phyloP scores from a whole-genome alignment of 495 filamentous ascomycete genomes.

The Penicillium crystallinum region DNA sequence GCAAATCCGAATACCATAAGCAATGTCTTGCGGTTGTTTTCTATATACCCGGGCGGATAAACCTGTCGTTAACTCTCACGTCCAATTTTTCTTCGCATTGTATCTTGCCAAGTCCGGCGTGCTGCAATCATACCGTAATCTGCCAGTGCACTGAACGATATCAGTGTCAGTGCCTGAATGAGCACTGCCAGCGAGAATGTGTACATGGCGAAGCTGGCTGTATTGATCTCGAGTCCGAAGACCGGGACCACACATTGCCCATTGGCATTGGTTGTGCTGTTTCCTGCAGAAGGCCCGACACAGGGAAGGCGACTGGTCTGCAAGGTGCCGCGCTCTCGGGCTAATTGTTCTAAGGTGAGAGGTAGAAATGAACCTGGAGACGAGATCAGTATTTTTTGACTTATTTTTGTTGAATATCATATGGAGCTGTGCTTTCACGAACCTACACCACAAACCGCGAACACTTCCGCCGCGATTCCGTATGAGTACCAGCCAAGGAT shows the following conservation, averaged over 20 bases:
- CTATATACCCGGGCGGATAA: conserved; percentile 12
- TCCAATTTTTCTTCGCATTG: neutral
- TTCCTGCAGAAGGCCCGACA: conserved; percentile 12
- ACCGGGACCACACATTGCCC: conserved; percentile 44
- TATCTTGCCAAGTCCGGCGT: neutral
- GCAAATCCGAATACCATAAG: conserved; percentile 72
- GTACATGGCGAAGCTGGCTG: conserved; percentile 53
- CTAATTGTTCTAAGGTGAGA: conserved; percentile 80
- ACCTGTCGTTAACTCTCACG: neutral
- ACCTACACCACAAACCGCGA: conserved; percentile 78
- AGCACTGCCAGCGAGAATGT: conserved; percentile 49
- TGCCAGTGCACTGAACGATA: conserved; percentile 49
- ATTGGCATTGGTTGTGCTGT: conserved; percentile 10
- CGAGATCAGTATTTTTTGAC: conserved; percentile 8
- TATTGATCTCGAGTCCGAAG: conserved; percentile 43
- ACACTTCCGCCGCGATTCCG: conserved; percentile 85
- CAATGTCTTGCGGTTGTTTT: conserved; percentile 59
- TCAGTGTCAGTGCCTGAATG: conserved; percentile 47
- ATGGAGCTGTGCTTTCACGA: neutral
- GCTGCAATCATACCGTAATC: conserved; percentile 45
- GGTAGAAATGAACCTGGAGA: conserved; percentile 79
- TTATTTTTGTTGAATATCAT: neutral
- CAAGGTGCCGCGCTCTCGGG: conserved; percentile 74
- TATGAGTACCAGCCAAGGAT: conserved; percentile 87
- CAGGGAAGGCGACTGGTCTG: conserved; percentile 47